Base-by-base conservation (phyloP, 2,329 filamentous ascomycete species). In the Trichophyton schoenleinii region DNA sequence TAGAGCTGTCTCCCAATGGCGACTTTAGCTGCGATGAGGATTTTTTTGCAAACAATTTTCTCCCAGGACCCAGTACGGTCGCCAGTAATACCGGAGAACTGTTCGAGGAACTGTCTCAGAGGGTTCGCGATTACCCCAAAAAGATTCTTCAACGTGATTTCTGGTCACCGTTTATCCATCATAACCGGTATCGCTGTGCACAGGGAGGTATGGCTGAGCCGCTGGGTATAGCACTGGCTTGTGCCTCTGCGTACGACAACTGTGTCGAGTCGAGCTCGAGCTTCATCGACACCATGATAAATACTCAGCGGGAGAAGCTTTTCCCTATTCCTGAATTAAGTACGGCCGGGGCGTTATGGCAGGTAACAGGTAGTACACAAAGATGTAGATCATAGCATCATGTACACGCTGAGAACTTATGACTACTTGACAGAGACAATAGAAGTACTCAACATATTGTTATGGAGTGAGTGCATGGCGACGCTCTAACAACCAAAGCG, bases 221-320 rank as follows among this genome's bases (percentile, higher is more conserved):
- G 18, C 7, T 57, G 31, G 53, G 53, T 20, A 57, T 57, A 31
- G 53, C 53, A 57, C 53, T 57, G 13, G 53, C 53, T 34, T 57
- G 53, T 36, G 38, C 38, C 25, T 57, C 53, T 15, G 53, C 53
- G n/a, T 38, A 57, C 31, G 11, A 57, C 9, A 57, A 20, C 31
- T 20, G 11, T 3, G 53, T 57, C 13, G 53, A 57, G 31, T 57
- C 53, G 1, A 57, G 53, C 11, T 57, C 53, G 25, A 57, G 31
- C 53, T 57, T 57, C 15, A 36, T 57, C 20, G 31, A 57, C 15
- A 31, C 20, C 53, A 31, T 57, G 53, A 57, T 57, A 20, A 57
- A 57, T 57, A 57, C 53, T 25, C 53, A 57, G 53, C 53, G 53
- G n/a, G 53, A 57, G 53, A 57, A 57, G 53, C 31, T 57, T 3